These are phyloP conservation scores for Trametes coccinea DNA, from an alignment of 768 basidiomycete genomes.

Conservation along the genomic window DNA sequence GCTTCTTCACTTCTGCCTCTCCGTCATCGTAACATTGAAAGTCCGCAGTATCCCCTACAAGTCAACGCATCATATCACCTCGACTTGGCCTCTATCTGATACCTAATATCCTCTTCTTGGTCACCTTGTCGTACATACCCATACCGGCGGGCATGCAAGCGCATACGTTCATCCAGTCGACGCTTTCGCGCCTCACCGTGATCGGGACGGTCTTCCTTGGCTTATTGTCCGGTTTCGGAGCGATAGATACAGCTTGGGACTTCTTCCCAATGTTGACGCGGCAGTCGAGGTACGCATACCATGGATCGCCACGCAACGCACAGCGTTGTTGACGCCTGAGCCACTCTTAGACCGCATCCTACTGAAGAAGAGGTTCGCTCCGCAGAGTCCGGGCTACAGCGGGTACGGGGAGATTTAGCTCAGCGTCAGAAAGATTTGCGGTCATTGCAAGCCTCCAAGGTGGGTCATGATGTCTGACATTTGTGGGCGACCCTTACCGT, in stretches of 20 bases:
- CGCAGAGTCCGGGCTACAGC: constrained; percentile 58
- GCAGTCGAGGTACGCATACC: constrained; percentile 25
- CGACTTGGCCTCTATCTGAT: constrained; percentile 45
- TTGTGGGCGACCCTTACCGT: too few species aligned
- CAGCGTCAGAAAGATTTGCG: constrained; percentile 39
- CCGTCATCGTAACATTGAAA: not conserved
- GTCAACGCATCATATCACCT: constrained; percentile 34
- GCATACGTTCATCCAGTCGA: constrained; percentile 43
- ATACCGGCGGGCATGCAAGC: constrained; percentile 46
- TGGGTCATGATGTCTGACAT: constrained; percentile 1
- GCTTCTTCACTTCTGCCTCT: not conserved
- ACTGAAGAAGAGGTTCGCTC: constrained; percentile 54
- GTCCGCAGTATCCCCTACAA: constrained; percentile 22
- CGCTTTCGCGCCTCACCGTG: constrained; percentile 65
- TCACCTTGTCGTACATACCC: constrained; percentile 65
- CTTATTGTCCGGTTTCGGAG: constrained; percentile 76
- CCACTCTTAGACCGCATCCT: constrained; percentile 30
- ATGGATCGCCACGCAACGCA: not conserved
- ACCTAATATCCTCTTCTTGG: constrained; percentile 46
- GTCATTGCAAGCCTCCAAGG: constrained; percentile 33
- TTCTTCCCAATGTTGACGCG: constrained; percentile 48
- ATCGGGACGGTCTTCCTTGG: constrained; percentile 81
- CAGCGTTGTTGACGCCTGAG: not conserved
- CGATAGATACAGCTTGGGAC: constrained; percentile 65
- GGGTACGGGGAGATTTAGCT: constrained; percentile 58